Evolutionary conservation across 768 basidiomycete species (phyloP).

Genomic region (Lyophyllum atratum): DNA sequence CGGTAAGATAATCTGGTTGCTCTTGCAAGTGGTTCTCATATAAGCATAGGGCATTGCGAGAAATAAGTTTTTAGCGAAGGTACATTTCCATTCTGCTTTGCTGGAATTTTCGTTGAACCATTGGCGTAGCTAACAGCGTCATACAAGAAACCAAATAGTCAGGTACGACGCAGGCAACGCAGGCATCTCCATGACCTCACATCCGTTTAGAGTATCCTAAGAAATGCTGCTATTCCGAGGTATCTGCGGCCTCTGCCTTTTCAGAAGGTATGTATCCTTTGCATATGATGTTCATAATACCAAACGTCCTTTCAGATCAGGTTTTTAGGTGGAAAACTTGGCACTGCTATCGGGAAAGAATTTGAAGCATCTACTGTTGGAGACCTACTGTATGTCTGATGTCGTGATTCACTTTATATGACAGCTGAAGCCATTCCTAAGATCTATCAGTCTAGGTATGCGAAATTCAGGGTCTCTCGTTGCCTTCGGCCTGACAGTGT

Average conservation of each 20-base stretch:
- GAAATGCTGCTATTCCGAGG: constrained; percentile 79
- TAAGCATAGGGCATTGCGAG: constrained; percentile 75
- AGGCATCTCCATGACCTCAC: constrained; percentile 1
- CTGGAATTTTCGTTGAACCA: constrained; percentile 4
- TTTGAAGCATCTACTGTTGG: constrained; percentile 89
- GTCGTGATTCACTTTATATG: not conserved
- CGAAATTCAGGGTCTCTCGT: not conserved
- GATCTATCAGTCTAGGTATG: constrained; percentile 60
- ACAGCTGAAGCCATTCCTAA: constrained; percentile 21
- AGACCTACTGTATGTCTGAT: constrained; percentile 77
- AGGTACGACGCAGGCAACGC: constrained; percentile 44
- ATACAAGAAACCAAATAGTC: constrained; percentile 87
- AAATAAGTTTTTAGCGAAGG: constrained; percentile 96
- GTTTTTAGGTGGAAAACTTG: constrained; percentile 93
- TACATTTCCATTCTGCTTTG: constrained; percentile 26
- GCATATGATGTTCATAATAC: not conserved
- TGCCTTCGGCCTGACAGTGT: constrained; percentile 2
- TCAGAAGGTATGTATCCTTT: constrained; percentile 61
- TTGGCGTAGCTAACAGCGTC: constrained; percentile 77
- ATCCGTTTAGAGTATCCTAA: constrained; percentile 69
- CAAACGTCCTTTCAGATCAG: constrained; percentile 62
- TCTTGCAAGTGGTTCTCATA: not conserved
- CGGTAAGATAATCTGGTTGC: constrained; percentile 61
- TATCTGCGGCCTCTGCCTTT: constrained; percentile 88
- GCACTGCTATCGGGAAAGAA: constrained; percentile 81